These are phyloP conservation scores for Pseudogymnoascus sp. DNA, from an alignment of 2,329 filamentous ascomycete genomes.

Conservation along the genomic window DNA sequence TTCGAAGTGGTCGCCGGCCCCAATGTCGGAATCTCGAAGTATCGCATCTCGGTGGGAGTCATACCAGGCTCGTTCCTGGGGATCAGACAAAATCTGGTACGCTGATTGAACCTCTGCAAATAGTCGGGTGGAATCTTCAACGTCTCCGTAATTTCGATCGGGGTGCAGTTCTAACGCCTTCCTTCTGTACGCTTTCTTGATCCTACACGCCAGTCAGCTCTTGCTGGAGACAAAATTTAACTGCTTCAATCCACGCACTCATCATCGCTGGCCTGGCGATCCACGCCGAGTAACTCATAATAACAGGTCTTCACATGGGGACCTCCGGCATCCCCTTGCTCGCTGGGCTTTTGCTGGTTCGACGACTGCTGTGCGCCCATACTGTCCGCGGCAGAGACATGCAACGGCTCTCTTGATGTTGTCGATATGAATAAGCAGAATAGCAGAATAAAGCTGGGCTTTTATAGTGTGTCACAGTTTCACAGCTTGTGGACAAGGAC, in stretches of 20 bases:
- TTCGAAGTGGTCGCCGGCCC: slow-evolving; percentile 48
- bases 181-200: slow-evolving; percentile 86
- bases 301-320: slow-evolving; percentile 60
- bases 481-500: background rate
- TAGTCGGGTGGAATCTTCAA: slow-evolving; percentile 71
- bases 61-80: slow-evolving; percentile 96
- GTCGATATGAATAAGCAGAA: background rate
- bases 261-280: slow-evolving; percentile 68
- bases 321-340: slow-evolving; percentile 14
- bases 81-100: slow-evolving; percentile 92
- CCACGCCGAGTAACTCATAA: slow-evolving; percentile 76
- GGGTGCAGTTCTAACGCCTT: slow-evolving; percentile 93
- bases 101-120: slow-evolving; percentile 92
- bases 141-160: slow-evolving; percentile 84
- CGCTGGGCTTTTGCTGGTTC: slow-evolving; percentile 13
- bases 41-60: slow-evolving; percentile 89
- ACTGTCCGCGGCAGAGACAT: background rate
- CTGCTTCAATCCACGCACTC: slow-evolving; percentile 51
- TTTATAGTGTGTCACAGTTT: background rate
- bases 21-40: slow-evolving; percentile 47
- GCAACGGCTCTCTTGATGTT: background rate
- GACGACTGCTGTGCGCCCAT: slow-evolving; percentile 29
- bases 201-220: slow-evolving; percentile 42
- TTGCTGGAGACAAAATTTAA: background rate
- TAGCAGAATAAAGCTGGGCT: background rate